Percentiles rank a stretch among this genome's conserved stretches.
These are phyloP conservation scores for Senna tora DNA, from an alignment of 306 rosid genomes.

Conservation along the genomic window DNA sequence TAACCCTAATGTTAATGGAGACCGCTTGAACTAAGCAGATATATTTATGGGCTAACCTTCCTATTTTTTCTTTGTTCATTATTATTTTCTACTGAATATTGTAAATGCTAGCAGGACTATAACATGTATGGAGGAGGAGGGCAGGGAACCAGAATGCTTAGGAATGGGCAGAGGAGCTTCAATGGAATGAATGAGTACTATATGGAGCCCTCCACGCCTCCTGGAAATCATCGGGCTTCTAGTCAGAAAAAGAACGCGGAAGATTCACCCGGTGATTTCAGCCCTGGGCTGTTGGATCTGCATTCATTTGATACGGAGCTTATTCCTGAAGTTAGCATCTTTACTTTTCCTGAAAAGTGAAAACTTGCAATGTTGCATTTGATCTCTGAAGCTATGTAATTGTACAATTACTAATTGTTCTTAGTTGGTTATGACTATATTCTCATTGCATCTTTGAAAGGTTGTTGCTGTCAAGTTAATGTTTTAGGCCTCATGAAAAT, in stretches of 20 bases:
- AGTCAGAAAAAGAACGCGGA: conserved; percentile 65
- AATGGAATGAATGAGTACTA: conserved; percentile 67
- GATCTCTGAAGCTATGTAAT: too few relatives aligned
- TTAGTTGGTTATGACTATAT: too few relatives aligned
- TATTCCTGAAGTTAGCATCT: conserved; percentile 73
- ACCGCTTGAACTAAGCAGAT: background rate
- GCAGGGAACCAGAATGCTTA: conserved; percentile 75
- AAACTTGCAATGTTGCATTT: too few relatives aligned
- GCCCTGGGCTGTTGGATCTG: conserved; percentile 97
- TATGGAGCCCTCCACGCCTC: conserved; percentile 86
- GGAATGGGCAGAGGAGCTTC: conserved; percentile 71
- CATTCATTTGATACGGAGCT: conserved; percentile 94
- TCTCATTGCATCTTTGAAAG: too few relatives aligned
- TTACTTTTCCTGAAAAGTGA: conserved; percentile 25
- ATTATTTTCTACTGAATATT: conserved; percentile 35
- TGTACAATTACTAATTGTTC: too few relatives aligned
- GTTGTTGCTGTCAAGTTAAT: background rate
- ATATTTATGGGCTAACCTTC: too few relatives aligned
- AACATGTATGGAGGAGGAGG: conserved; percentile 52
- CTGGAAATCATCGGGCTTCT: conserved; percentile 52
- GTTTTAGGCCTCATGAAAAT: background rate
- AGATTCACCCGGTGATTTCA: conserved; percentile 75
- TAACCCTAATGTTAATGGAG: too few relatives aligned
- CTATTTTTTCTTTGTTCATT: too few relatives aligned
- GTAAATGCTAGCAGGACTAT: conserved; percentile 59